Evolutionary conservation across 1,284 basidiomycete genomes (phyloP).

Genomic region (Fomitopsis betulina): DNA sequence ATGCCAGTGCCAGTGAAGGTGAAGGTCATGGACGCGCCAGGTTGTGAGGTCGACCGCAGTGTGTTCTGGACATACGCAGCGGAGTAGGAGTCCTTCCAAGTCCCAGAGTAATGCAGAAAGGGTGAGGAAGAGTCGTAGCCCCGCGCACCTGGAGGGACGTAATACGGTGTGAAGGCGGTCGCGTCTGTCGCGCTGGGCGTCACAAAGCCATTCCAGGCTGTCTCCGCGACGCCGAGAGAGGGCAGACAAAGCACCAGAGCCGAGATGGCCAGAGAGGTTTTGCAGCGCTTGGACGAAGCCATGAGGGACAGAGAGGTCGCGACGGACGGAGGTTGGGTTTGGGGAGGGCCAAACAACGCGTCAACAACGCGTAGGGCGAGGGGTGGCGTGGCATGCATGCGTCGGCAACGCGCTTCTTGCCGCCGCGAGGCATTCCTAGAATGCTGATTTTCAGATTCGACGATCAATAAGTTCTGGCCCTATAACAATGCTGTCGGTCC

Average conservation of each 20-base stretch:
- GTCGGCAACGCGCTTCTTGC: neutral
- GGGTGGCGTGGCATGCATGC: neutral
- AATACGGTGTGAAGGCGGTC: slow-evolving; percentile 57
- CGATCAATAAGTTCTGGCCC: no score
- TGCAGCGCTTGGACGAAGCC: no score
- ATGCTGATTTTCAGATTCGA: no score
- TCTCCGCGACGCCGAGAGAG: slow-evolving; percentile 24
- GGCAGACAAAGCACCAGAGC: slow-evolving; percentile 21
- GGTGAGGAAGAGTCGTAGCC: slow-evolving; percentile 64
- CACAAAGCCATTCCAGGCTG: slow-evolving; percentile 65
- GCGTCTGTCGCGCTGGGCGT: slow-evolving; percentile 44
- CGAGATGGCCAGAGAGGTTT: no score
- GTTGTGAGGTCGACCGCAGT: slow-evolving; percentile 43
- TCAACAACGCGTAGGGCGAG: slow-evolving; percentile 8
- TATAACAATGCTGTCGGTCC: no score
- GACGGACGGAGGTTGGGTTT: neutral
- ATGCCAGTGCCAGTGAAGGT: slow-evolving; percentile 66
- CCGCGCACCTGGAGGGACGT: slow-evolving; percentile 67
- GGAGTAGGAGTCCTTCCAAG: slow-evolving; percentile 53
- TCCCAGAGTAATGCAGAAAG: slow-evolving; percentile 53
- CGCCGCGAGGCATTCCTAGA: neutral
- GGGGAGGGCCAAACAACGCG: slow-evolving; percentile 13
- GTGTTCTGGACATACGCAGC: slow-evolving; percentile 46
- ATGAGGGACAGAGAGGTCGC: no score
- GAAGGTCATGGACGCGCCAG: slow-evolving; percentile 50